Evolutionary conservation across 768 basidiomycete species (phyloP), one percentile per base, ranked within the genome.

Genomic region (Mycena polygramma): DNA sequence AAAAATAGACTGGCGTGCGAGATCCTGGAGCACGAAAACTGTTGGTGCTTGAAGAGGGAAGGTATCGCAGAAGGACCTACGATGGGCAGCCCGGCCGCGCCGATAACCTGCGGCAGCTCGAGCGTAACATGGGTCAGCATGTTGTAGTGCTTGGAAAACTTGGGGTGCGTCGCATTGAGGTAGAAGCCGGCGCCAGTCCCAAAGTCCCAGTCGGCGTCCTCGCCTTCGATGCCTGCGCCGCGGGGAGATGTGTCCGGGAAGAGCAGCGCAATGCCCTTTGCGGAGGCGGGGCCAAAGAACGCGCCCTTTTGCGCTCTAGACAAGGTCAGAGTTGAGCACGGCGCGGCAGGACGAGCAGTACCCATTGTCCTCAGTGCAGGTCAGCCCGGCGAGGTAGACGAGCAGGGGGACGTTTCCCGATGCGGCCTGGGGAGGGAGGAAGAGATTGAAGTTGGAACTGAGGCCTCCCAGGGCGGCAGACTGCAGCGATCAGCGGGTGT

Each of bases 131-230:
- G 91, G 17, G 91, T 91, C 66, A 92, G 88, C 97, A 98, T 98
- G 79, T 93, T 93, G 79, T 97, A 97, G 79, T 94, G 84, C 75
- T 87, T 89, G 30, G 90, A 80, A 77, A 88, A 95, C 76, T 89
- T 89, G 8, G 89, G 85, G 68, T 89, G 86, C 2, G 95, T 98
- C 4, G 97, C 97, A 77, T 98, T 91, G 74, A 99, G 79, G 81
- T 99, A 99, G 84, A 99, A 99, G 43, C 98, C 97, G 53, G 98
- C 98, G 81, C 96, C 95, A 35, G 91, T 92, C 48, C 97, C 97
- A 79, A 98, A 96, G 75, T 97, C 94, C 95, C 94, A 97, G 78
- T 90, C 86, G 63, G 86, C 85, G 43, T 91, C 87, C 82, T 96
- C 96, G 54, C 92, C 94, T 58, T 91, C 89, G 67, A 95, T 86